Evolutionary conservation across 192 early-diverging fungal species (phyloP).

Genomic region (Podila horticola): DNA sequence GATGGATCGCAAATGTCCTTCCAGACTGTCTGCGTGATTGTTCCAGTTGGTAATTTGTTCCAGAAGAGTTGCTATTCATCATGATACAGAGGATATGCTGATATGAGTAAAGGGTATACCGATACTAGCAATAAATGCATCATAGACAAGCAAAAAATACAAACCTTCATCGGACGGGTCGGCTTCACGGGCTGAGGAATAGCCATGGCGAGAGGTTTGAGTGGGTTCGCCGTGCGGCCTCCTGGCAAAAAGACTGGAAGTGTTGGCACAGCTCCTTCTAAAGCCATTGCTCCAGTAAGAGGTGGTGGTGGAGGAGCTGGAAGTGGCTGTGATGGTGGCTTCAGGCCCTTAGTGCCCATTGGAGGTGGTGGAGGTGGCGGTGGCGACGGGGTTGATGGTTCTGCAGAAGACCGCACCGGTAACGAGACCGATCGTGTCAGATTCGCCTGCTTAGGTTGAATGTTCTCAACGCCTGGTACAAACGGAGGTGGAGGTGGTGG

Average conservation of each 20-base stretch:
- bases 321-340: constrained; percentile 12
- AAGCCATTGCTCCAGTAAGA: constrained; percentile 14
- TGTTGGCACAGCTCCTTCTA: constrained; percentile 39
- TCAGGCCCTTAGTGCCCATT: background rate
- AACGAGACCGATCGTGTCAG: background rate
- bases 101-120: background rate
- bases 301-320: constrained; percentile 17
- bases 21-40: constrained; percentile 63
- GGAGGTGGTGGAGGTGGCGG: background rate
- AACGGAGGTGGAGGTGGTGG: constrained; percentile 17
- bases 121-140: background rate
- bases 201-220: constrained; percentile 27
- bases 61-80: constrained; percentile 62
- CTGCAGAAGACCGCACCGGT: background rate
- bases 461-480: background rate
- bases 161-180: constrained; percentile 52
- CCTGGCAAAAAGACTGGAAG: constrained; percentile 36
- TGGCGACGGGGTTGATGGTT: background rate
- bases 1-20: constrained; percentile 55
- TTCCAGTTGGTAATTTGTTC: constrained; percentile 60
- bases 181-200: constrained; percentile 47
- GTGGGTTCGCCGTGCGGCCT: constrained; percentile 26
- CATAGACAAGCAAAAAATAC: background rate
- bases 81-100: background rate
- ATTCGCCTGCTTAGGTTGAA: background rate